Conservation (phyloP, 2,329 filamentous ascomycete genomes). For the Aspergillus unguis region DNA sequence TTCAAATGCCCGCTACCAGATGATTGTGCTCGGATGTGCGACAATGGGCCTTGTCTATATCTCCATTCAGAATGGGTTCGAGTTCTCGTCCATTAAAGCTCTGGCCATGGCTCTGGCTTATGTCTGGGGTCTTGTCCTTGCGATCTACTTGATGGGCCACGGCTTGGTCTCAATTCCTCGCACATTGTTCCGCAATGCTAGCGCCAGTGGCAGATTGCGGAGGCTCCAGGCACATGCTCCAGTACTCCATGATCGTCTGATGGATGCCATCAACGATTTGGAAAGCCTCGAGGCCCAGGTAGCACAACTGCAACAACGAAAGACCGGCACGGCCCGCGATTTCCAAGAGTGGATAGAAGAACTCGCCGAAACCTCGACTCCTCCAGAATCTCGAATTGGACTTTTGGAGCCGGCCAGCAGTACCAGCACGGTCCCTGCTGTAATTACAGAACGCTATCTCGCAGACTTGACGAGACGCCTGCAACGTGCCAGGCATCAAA, state of each 20-base stretch:
- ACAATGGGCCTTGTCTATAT: constrained; percentile 77
- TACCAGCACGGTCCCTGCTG: constrained; percentile 60
- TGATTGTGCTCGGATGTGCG: constrained; percentile 69
- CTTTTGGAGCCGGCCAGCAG: constrained; percentile 33
- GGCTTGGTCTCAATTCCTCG: constrained; percentile 88
- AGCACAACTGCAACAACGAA: constrained; percentile 71
- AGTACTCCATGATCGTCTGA: constrained; percentile 78
- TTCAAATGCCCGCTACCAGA: constrained; percentile 83
- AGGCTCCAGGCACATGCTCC: constrained; percentile 76
- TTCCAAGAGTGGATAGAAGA: constrained; percentile 97
- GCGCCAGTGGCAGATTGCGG: constrained; percentile 68
- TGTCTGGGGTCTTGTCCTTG: constrained; percentile 84
- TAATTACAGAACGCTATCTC: constrained; percentile 90
- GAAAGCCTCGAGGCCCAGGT: constrained; percentile 82
- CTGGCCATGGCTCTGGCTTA: constrained; percentile 92
- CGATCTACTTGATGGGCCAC: constrained; percentile 97
- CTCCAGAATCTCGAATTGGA: constrained; percentile 57
- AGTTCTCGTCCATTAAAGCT: constrained; percentile 70
- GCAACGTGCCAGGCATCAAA: constrained; percentile 75
- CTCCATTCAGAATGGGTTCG: constrained; percentile 71
- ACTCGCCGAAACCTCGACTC: constrained; percentile 69
- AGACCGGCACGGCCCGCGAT: constrained; percentile 69
- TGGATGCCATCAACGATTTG: constrained; percentile 74
- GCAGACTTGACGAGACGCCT: constrained; percentile 83
- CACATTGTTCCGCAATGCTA: constrained; percentile 73